Percentiles rank a stretch among this genome's conserved stretches.
Evolutionary conservation across 208 protist species (phyloP).

Genomic region (Leishmania tropica): DNA sequence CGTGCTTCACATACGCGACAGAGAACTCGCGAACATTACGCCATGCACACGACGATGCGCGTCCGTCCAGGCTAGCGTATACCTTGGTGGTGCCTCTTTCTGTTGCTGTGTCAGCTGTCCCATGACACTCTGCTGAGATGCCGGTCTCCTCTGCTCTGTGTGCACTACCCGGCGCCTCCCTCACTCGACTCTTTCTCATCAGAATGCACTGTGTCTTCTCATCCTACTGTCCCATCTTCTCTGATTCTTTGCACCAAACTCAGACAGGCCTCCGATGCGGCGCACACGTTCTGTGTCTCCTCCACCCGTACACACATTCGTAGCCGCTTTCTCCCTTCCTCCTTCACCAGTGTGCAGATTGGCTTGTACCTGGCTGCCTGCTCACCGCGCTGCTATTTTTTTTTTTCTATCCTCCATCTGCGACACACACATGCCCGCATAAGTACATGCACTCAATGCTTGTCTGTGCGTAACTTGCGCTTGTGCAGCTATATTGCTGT

Average conservation of each 20-base stretch:
- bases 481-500: background rate
- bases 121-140: background rate
- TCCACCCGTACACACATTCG: background rate
- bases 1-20: background rate
- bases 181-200: background rate
- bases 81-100: background rate
- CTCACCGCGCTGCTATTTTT: background rate
- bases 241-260: background rate
- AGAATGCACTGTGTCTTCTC: background rate
- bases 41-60: background rate
- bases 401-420: background rate
- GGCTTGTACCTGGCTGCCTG: background rate
- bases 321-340: background rate
- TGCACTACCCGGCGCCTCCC: no score
- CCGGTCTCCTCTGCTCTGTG: background rate
- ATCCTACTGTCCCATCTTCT: background rate
- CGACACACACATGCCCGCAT: background rate
- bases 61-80: background rate
- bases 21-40: background rate
- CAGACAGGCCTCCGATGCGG: background rate
- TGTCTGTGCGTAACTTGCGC: background rate
- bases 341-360: background rate
- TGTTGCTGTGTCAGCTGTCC: background rate
- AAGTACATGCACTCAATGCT: background rate
- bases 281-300: background rate